Evolutionary conservation across 2,329 filamentous ascomycete genomes (phyloP).

Genomic region (Sarocladium kiliense): DNA sequence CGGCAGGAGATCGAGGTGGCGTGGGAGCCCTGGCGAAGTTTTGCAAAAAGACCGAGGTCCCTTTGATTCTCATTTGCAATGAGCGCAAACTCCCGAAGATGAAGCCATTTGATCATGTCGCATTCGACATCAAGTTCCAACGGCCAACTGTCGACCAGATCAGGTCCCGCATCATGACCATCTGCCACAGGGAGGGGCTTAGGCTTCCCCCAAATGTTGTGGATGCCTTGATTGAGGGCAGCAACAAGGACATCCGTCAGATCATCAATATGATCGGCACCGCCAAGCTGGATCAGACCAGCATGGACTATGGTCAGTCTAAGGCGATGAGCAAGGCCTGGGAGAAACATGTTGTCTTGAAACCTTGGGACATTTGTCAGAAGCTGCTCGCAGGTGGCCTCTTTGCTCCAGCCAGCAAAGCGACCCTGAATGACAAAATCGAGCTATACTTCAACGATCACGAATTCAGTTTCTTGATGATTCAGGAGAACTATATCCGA

Average conservation of each 20-base stretch:
- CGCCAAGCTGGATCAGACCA: slow-evolving; percentile 77
- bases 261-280: slow-evolving; percentile 99
- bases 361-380: slow-evolving; percentile 95
- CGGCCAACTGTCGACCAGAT: slow-evolving; percentile 89
- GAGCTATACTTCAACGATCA: slow-evolving; percentile 99
- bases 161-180: slow-evolving; percentile 86
- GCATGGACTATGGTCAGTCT: slow-evolving; percentile 77
- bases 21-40: slow-evolving; percentile 91
- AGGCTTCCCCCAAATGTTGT: slow-evolving; percentile 80
- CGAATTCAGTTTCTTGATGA: slow-evolving; percentile 95
- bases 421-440: slow-evolving; percentile 93
- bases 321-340: slow-evolving; percentile 96
- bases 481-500: slow-evolving; percentile 94
- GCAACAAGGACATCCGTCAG: slow-evolving; percentile 91
- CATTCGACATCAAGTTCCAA: slow-evolving; percentile 81
- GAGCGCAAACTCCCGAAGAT: slow-evolving; percentile 91
- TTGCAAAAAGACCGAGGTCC: slow-evolving; percentile 91
- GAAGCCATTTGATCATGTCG: slow-evolving; percentile 90
- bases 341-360: slow-evolving; percentile 95
- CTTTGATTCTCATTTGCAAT: slow-evolving; percentile 97
- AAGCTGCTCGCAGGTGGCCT: slow-evolving; percentile 87
- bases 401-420: slow-evolving; percentile 76
- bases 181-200: slow-evolving; percentile 85
- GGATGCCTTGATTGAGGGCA: slow-evolving; percentile 92
- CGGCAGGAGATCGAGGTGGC: slow-evolving; percentile 89